These are phyloP conservation scores for Artemisia argyi DNA, from an alignment of 129 eudicot species.

Conservation along the genomic window DNA sequence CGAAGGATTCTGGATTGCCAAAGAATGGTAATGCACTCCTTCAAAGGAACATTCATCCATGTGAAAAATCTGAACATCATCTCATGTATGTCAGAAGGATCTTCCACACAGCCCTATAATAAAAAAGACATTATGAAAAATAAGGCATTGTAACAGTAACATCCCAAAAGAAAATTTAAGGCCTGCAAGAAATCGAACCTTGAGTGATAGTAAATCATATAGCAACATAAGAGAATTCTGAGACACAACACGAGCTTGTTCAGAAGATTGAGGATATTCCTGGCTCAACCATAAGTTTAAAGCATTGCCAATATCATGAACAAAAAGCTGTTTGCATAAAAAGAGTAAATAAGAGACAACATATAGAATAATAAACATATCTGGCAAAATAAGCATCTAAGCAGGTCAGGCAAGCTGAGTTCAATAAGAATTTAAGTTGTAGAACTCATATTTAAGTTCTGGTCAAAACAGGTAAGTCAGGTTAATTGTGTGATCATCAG, in stretches of 20 bases:
- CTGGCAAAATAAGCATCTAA: neutral
- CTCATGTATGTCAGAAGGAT: conserved; percentile 58
- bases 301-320: conserved; percentile 65
- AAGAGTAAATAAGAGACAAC: conserved; percentile 18
- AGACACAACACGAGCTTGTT: conserved; percentile 29
- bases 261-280: conserved; percentile 36
- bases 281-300: conserved; percentile 47
- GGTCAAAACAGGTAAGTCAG: too few relatives aligned
- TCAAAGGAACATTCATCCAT: conserved; percentile 47
- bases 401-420: neutral
- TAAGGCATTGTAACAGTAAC: conserved; percentile 1
- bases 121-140: conserved; percentile 17
- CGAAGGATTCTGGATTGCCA: conserved; percentile 79
- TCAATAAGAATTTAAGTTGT: too few relatives aligned
- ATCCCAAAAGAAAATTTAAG: neutral
- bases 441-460: too few relatives aligned
- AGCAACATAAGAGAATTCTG: conserved; percentile 49
- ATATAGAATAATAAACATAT: neutral
- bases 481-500: too few relatives aligned
- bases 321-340: conserved; percentile 35
- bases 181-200: conserved; percentile 45
- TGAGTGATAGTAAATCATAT: conserved; percentile 74
- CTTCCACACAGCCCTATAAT: conserved; percentile 64
- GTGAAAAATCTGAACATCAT: conserved; percentile 48
- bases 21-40: conserved; percentile 50